Evolutionary conservation across 345 rosid genomes (phyloP).

Genomic region (Syzygium jambos): DNA sequence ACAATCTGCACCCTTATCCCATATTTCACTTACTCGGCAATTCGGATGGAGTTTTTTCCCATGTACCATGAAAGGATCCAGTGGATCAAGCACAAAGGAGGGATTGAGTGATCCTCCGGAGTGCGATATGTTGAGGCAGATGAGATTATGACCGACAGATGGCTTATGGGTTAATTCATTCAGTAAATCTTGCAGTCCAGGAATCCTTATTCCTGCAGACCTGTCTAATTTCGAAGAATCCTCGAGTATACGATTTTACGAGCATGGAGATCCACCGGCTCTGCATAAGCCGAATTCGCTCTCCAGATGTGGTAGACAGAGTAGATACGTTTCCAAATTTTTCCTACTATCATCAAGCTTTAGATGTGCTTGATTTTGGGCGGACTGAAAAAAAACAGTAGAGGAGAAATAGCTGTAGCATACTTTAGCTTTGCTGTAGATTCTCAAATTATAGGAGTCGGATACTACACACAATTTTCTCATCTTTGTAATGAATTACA

Average conservation of each 20-base stretch:
- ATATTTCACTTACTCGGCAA: conserved; percentile 42
- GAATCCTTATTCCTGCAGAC: not conserved
- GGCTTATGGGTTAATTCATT: not conserved
- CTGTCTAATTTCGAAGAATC: not conserved
- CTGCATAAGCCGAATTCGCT: not conserved
- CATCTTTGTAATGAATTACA: not conserved
- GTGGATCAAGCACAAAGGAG: conserved; percentile 52
- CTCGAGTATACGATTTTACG: not conserved
- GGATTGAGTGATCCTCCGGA: conserved; percentile 43
- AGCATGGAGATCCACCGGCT: not conserved
- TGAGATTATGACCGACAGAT: not conserved
- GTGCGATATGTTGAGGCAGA: conserved; percentile 40
- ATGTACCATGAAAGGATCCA: conserved; percentile 85
- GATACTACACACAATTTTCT: not conserved
- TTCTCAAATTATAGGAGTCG: not conserved
- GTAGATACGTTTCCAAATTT: not conserved
- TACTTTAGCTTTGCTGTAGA: not conserved
- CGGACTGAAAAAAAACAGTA: not conserved
- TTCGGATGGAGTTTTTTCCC: conserved; percentile 76
- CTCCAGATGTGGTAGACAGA: not conserved
- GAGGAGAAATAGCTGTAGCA: not conserved
- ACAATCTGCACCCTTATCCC: conserved; percentile 42
- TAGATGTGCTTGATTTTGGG: not conserved
- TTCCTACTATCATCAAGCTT: not conserved
- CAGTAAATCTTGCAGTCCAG: not conserved